These are phyloP conservation scores for Anthoceros angustus DNA, from an alignment of 225 moss, liverwort and hornwort genomes.

Conservation along the genomic window DNA sequence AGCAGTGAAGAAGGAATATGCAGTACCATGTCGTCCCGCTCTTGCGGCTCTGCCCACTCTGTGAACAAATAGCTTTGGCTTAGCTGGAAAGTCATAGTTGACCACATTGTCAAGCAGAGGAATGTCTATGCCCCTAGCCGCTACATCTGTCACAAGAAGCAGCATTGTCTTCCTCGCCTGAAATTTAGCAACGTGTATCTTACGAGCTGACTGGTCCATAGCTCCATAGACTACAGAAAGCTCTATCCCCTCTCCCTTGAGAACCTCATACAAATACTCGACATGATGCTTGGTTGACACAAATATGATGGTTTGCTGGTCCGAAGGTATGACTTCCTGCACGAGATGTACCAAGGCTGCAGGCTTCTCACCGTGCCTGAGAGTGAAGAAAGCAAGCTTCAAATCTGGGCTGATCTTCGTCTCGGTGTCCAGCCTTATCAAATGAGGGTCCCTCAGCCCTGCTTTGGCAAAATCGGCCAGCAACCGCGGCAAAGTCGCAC, in stretches of 20 bases:
- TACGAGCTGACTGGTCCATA: constrained; percentile 95
- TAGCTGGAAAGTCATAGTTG: constrained; percentile 84
- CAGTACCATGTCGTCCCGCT: constrained; percentile 78
- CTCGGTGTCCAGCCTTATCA: constrained; percentile 71
- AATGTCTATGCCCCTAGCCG: constrained; percentile 87
- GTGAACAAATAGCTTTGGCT: constrained; percentile 96
- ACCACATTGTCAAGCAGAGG: constrained; percentile 87
- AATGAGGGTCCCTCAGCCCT: constrained; percentile 67
- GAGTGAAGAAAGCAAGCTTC: constrained; percentile 53
- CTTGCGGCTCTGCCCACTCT: constrained; percentile 93
- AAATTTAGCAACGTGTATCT: constrained; percentile 91
- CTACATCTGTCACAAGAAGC: constrained; percentile 83
- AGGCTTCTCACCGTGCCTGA: constrained; percentile 86
- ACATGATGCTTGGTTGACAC: constrained; percentile 90
- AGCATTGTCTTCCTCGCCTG: constrained; percentile 78
- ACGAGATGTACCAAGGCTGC: constrained; percentile 67
- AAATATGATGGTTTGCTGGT: constrained; percentile 87
- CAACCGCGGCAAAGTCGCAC: constrained; percentile 70
- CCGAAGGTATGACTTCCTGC: constrained; percentile 57
- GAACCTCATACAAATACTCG: constrained; percentile 59
- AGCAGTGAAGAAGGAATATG: constrained; percentile 54
- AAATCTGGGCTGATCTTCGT: constrained; percentile 71
- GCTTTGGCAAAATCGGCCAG: constrained; percentile 92
- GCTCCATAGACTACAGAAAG: constrained; percentile 75
- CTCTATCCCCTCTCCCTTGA: constrained; percentile 48